Evolutionary conservation across 1,284 basidiomycete species (phyloP), one percentile per base, ranked within the genome.

Genomic region (Tetrapyrgos nigripes): DNA sequence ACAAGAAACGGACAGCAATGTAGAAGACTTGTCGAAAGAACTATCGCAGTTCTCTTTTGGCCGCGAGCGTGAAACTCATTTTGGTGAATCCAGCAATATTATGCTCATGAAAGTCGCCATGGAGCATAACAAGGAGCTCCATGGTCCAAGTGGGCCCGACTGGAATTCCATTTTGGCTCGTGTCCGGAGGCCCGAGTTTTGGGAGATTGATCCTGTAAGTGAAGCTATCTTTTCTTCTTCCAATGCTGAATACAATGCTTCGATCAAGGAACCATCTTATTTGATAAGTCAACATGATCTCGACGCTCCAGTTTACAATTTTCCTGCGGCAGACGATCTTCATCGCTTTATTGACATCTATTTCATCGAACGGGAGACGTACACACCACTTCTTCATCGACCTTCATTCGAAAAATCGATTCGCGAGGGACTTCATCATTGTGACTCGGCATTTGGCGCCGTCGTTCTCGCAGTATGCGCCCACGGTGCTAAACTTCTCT

Each of bases 401-500:
- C 81, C 81, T 3, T 82, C 82, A 21, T 90, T 92, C 64, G 80
- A 86, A 55, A 70, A 75, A 10, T 74, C 80, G 49, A 71, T 87
- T 40, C 69, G 68, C 28, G 77, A 81, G 3, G 79, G 80, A 1
- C 68, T 84, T 23, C 83, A 88, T 67, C 68, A 77, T 14, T 77
- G 70, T 8, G 82, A 88, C 64, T 61, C 76, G 11, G 73, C 81
- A 1, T 90, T 91, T 67, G 84, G 79, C 24, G 79, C 81, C 21
- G 79, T 87, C 5, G 81, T 88, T 55, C 71, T 90, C 29, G 75
- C 87, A 47, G 78, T 91, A 0, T 89, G 87, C 65, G 87, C 90
- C 1, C 76, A 83, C 54, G 89, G 82, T 4, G 72, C 87, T 1
- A 79, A 86, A 33, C 13, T 43, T 21, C 3, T 17, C 28, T 46